phyloP scores from a whole-genome alignment of 2,329 filamentous ascomycete species.

The Ceratocystis alfenasii region DNA sequence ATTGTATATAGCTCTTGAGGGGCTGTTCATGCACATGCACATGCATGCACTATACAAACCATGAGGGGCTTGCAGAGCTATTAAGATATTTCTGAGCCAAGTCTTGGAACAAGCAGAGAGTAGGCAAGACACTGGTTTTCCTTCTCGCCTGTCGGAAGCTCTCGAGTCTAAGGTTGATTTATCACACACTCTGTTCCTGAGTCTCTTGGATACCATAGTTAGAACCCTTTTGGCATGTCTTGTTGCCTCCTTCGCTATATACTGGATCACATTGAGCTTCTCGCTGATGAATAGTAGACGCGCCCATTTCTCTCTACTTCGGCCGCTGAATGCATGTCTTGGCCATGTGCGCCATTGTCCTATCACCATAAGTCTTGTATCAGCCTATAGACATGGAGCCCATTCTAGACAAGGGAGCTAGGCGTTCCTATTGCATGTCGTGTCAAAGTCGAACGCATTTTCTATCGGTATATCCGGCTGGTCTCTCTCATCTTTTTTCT shows the following conservation, averaged over 20 bases:
- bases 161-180: background rate
- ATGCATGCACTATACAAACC: background rate
- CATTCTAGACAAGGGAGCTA: background rate
- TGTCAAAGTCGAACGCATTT: background rate
- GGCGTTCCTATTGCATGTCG: background rate
- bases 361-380: background rate
- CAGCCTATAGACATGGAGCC: background rate
- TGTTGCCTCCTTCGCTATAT: background rate
- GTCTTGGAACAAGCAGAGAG: background rate
- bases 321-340: background rate
- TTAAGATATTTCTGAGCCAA: background rate
- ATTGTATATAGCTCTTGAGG: background rate
- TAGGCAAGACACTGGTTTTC: background rate
- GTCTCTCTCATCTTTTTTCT: background rate
- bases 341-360: constrained; percentile 2
- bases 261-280: background rate
- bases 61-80: background rate
- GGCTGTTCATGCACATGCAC: background rate
- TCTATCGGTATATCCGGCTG: background rate
- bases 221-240: background rate
- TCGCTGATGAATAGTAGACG: background rate
- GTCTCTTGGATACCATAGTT: background rate
- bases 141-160: background rate
- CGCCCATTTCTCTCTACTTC: background rate
- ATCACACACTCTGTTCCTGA: background rate